Conservation (phyloP, 2,329 filamentous ascomycete genomes). For the Cordyceps fumosorosea region DNA sequence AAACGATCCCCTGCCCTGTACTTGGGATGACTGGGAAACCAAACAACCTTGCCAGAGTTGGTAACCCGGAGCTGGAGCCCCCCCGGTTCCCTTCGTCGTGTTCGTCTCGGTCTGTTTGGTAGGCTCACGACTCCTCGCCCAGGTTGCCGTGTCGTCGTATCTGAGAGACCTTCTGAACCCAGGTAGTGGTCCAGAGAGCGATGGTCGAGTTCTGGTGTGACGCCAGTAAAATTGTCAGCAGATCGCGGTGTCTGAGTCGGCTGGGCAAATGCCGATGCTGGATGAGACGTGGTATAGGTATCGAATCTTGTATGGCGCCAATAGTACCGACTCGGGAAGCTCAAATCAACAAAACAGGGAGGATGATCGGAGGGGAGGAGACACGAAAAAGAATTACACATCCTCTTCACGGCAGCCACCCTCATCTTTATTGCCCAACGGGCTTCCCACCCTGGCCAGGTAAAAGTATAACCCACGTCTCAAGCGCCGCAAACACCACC, state of each 20-base stretch:
- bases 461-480: neutral
- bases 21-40: neutral
- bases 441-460: neutral
- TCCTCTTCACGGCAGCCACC: neutral
- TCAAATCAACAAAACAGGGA: neutral
- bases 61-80: neutral
- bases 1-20: neutral
- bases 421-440: neutral
- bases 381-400: neutral
- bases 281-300: neutral
- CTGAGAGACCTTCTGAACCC: neutral
- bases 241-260: neutral
- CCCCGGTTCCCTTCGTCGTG: neutral
- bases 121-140: neutral
- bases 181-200: neutral
- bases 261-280: neutral
- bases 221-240: neutral
- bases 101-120: neutral
- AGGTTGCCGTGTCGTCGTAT: neutral
- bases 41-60: neutral
- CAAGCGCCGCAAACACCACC: conserved; percentile 1
- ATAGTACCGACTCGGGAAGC: too few relatives aligned
- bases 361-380: too few relatives aligned
- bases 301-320: neutral
- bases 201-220: neutral